Percentiles rank a stretch among this genome's conserved stretches.
These are phyloP conservation scores for Larix sibirica DNA, from an alignment of 83 land plant species.

Conservation along the genomic window DNA sequence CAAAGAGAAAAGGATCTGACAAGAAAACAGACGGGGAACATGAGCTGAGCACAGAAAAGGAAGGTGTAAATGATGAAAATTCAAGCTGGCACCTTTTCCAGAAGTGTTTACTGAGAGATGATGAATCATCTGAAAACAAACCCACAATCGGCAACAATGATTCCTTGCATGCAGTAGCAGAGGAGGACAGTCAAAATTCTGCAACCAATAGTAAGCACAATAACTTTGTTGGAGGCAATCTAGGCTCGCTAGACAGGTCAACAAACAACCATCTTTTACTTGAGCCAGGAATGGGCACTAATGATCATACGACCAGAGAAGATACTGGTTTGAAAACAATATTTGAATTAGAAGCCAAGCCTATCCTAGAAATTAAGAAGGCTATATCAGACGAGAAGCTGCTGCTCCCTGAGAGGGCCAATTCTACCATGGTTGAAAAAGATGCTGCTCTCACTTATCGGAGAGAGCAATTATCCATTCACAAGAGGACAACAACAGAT, in stretches of 20 bases:
- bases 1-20: not conserved
- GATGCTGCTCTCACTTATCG: not conserved
- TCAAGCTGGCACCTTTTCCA: conserved; percentile 16
- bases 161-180: not conserved
- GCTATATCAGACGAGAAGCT: not conserved
- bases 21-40: not conserved
- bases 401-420: not conserved
- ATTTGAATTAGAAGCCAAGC: not conserved
- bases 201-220: too few species aligned
- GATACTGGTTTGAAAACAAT: not conserved
- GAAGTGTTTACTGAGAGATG: not conserved
- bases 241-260: too few species aligned
- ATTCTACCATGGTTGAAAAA: not conserved
- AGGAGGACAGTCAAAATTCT: too few species aligned
- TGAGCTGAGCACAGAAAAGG: not conserved
- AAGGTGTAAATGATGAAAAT: not conserved
- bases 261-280: not conserved
- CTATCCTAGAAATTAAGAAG: not conserved
- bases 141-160: not conserved
- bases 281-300: conserved; percentile 3
- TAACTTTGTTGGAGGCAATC: too few species aligned
- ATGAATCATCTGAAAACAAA: conserved; percentile 8
- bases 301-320: not conserved
- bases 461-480: not conserved
- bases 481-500: not conserved